Evolutionary conservation across 441 rosid genomes (phyloP).

Genomic region (Theobroma grandiflorum): DNA sequence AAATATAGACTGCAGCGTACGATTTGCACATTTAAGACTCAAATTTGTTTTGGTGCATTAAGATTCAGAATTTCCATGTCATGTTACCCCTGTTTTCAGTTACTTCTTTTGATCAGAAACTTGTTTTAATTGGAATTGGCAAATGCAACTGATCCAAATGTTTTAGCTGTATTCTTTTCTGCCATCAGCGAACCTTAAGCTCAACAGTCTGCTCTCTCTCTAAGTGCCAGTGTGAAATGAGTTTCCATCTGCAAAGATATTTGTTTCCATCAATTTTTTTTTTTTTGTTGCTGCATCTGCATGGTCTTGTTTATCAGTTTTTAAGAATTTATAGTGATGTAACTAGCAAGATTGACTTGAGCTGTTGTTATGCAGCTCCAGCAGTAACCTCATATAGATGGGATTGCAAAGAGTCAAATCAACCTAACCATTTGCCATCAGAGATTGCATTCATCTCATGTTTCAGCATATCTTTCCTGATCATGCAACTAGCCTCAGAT

Average conservation of each 20-base stretch:
- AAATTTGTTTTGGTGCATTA: too few species aligned
- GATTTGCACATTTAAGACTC: too few species aligned
- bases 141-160: too few species aligned
- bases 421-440: neutral
- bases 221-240: neutral
- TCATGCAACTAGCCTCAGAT: neutral
- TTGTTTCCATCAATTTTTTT: neutral
- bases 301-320: neutral
- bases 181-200: too few species aligned
- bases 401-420: neutral
- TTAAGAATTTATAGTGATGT: neutral
- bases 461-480: neutral
- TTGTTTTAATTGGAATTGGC: too few species aligned
- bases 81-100: too few species aligned
- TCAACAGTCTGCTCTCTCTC: neutral
- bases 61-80: too few species aligned
- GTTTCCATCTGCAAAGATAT: neutral
- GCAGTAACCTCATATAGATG: neutral
- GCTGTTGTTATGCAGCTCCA: neutral
- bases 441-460: neutral
- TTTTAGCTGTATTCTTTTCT: too few species aligned
- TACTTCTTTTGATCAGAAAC: too few species aligned
- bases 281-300: neutral
- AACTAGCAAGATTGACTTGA: neutral
- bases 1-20: too few species aligned